phyloP scores from a whole-genome alignment of 1,139 yeast genomes.

The Petasospora rhodanensis region DNA sequence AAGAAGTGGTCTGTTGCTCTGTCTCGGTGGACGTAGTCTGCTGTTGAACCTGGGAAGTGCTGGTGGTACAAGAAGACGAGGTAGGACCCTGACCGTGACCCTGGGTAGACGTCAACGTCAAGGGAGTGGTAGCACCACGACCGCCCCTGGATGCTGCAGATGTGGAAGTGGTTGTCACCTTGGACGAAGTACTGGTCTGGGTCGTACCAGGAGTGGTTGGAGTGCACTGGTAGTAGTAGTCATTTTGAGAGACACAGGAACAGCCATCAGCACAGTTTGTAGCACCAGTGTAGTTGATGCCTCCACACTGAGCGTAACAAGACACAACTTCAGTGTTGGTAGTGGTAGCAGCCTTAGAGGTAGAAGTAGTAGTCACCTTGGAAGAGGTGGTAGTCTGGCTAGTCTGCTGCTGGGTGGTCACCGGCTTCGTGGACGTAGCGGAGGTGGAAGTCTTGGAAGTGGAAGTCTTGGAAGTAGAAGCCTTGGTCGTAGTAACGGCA shows the following conservation, averaged over 20 bases:
- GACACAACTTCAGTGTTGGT: neutral
- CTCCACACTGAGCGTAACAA: constrained; percentile 30
- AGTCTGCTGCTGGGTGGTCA: constrained; percentile 1
- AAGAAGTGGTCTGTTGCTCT: no score
- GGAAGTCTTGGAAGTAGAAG: constrained; percentile 3
- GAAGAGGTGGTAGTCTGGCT: neutral
- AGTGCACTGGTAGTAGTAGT: constrained; percentile 6
- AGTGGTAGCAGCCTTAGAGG: constrained; percentile 1
- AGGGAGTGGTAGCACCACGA: no score
- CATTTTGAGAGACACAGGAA: constrained; percentile 16
- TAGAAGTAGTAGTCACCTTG: neutral
- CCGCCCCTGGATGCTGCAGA: no score
- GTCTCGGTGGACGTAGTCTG: no score
- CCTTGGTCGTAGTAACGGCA: constrained; percentile 2
- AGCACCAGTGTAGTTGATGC: constrained; percentile 24
- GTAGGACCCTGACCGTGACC: no score
- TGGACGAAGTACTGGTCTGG: no score
- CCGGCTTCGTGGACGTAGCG: constrained; percentile 1
- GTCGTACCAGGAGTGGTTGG: no score
- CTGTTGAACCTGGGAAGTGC: no score
- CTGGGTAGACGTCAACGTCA: no score
- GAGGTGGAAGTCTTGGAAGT: constrained; percentile 1
- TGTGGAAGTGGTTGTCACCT: no score
- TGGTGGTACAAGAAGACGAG: no score
- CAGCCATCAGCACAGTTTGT: constrained; percentile 25